phyloP scores from a whole-genome alignment of 352 stramenopile species.

The Bremia lactucae region DNA sequence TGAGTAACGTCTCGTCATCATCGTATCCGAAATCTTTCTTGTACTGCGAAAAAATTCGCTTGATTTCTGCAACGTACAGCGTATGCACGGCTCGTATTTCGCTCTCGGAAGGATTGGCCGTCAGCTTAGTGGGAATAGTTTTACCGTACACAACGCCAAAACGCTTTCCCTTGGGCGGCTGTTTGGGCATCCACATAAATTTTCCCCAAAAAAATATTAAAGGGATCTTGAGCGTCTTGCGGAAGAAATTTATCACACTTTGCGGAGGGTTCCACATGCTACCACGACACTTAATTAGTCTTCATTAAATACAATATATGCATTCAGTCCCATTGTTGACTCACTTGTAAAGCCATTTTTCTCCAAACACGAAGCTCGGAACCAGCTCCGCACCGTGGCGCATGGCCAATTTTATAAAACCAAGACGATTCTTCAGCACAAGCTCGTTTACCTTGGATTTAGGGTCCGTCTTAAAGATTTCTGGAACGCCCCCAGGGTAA shows the following conservation, averaged over 20 bases:
- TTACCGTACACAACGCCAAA: slow-evolving; percentile 74
- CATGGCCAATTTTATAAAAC: slow-evolving; percentile 76
- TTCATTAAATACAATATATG: not conserved
- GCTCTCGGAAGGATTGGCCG: slow-evolving; percentile 46
- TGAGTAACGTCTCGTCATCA: slow-evolving; percentile 57
- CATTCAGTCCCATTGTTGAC: slow-evolving; percentile 4
- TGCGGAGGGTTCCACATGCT: slow-evolving; percentile 63
- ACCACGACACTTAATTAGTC: not conserved
- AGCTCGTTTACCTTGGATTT: slow-evolving; percentile 65
- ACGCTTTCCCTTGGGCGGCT: slow-evolving; percentile 41
- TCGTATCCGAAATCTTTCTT: slow-evolving; percentile 68
- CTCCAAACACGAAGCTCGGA: slow-evolving; percentile 65
- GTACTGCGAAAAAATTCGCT: slow-evolving; percentile 55
- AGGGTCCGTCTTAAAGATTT: slow-evolving; percentile 71
- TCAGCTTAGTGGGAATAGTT: slow-evolving; percentile 43
- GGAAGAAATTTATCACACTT: slow-evolving; percentile 45
- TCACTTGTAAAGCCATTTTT: slow-evolving; percentile 76
- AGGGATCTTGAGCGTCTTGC: slow-evolving; percentile 62
- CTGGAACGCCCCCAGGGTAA: slow-evolving; percentile 60
- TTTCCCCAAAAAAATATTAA: slow-evolving; percentile 74
- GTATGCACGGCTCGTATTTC: slow-evolving; percentile 42
- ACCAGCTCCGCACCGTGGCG: slow-evolving; percentile 66
- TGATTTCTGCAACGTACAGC: slow-evolving; percentile 48
- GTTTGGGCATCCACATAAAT: slow-evolving; percentile 68
- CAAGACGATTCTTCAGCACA: slow-evolving; percentile 68